Evolutionary conservation across 2,329 filamentous ascomycete species (phyloP), one percentile per base, ranked within the genome.

Genomic region (Exophiala mesophila): DNA sequence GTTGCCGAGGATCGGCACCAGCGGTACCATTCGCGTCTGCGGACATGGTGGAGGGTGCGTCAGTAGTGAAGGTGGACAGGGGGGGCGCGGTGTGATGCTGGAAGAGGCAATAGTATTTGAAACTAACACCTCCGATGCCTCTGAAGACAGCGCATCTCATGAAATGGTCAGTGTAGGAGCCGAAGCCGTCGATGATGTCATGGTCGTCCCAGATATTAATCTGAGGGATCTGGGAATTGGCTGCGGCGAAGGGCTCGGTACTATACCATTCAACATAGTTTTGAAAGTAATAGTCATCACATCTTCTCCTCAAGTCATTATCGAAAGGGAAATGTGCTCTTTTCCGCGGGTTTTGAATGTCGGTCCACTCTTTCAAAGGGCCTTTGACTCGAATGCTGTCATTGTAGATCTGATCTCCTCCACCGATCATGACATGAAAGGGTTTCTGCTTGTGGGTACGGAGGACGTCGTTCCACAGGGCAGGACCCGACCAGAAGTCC

Each of bases 121-220:
- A 70, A 5, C 68, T 65, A 15, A 72, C 67, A 18, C 77, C 78
- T 18, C 79, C 79, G 55, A 83, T 80, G 15, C 79, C 79, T 19
- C 78, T 70, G 62, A 83, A 83, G 5, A 82, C 78, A 10, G 76
- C 63, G 49, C 77, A 80, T 56, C 68, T 71, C 79, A 83, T 82
- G 64, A 82, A 82, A 54, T 78, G 74, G 52, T 82, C 78, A 17
- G 32, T 34, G 32, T 97, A 98, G 0, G 88, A 95, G 5, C 92
- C 92, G 60, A 83, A 98, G 1, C 94, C 92, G 64, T 89, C 84
- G 51, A 89, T 89, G 54, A 89, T 85, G 55, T 92, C 86, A 60
- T 97, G 92, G 56, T 97, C 92, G 63, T 97, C 90, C 73, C 85
- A 96, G 16, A 81, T 78, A 55, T 82, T 80, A 55, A 82, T 67